Base-by-base conservation (phyloP, 805 yeast species). In the Debaryomyces hansenii region DNA sequence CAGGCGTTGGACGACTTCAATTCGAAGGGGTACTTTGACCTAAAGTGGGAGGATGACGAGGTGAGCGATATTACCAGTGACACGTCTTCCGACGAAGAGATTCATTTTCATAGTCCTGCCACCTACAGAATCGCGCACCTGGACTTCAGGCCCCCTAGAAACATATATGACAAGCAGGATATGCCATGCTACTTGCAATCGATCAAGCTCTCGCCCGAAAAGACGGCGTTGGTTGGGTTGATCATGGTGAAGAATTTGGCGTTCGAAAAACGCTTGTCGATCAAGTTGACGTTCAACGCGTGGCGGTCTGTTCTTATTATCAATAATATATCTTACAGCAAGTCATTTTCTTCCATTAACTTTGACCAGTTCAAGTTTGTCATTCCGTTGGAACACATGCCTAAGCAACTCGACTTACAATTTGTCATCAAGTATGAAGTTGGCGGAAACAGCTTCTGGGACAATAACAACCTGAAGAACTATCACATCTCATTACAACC, bases 331-430 rank as follows among this genome's bases (percentile, higher is more conserved):
- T 46, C 52, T 21, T 56, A 55, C 41, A 50, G 56, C 33, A 58
- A 57, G 43, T 56, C 61, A 41, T 61, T 59, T 36, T 45, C 52
- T 20, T 50, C 60, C 14, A 55, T 52, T 27, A 56, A 74, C 54
- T 67, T 68, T 52, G 78, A 75, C 61, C 69, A 74, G 60, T 76
- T 83, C 61, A 71, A 73, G 41, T 80, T 83, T 56, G 70, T 71
- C 41, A 71, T 82, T 33, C 77, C 77, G 32, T 59, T 77, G 47
- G 55, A 62, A 20, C 66, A 59, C 37, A 58, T 74, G 43, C 54
- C 67, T 18, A 62, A 56, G 33, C 50, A 45, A 40, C 44, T 76
- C 46, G 58, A 66, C 18, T 50, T 75, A 41, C 66, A 69, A 47
- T 54, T 69, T 50, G 68, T 70, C 44, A 46, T 72, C 40, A 61